phyloP scores from a whole-genome alignment of 2,329 filamentous ascomycete genomes.

The Thermomyces lanuginosus region DNA sequence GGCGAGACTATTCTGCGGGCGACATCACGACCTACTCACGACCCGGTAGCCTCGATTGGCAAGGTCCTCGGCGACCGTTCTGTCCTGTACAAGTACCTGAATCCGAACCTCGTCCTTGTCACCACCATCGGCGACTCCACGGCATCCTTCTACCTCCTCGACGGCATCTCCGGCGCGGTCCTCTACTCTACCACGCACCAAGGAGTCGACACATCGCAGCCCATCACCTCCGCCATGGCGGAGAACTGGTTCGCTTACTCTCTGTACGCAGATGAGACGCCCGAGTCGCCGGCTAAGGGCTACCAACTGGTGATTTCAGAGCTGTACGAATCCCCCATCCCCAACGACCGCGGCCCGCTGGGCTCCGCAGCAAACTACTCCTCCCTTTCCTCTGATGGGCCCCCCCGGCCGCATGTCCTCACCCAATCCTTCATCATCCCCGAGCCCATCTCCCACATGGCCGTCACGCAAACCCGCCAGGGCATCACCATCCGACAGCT shows the following conservation, averaged over 20 bases:
- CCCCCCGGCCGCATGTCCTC: slow-evolving; percentile 54
- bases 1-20: slow-evolving; percentile 54
- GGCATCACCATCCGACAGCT: slow-evolving; percentile 76
- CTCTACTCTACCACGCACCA: slow-evolving; percentile 54
- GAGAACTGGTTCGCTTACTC: slow-evolving; percentile 96
- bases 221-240: slow-evolving; percentile 60
- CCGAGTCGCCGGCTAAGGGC: slow-evolving; percentile 47
- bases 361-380: slow-evolving; percentile 58
- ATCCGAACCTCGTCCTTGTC: slow-evolving; percentile 67
- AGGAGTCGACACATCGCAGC: slow-evolving; percentile 56
- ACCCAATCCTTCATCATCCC: slow-evolving; percentile 69
- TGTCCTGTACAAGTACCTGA: slow-evolving; percentile 96
- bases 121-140: slow-evolving; percentile 48
- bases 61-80: slow-evolving; percentile 78
- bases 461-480: slow-evolving; percentile 78
- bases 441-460: slow-evolving; percentile 59
- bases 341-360: slow-evolving; percentile 73
- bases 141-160: slow-evolving; percentile 62
- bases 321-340: slow-evolving; percentile 68
- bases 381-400: slow-evolving; percentile 46
- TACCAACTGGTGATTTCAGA: slow-evolving; percentile 77
- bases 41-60: slow-evolving; percentile 87
- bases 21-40: slow-evolving; percentile 53
- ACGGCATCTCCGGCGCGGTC: slow-evolving; percentile 69
- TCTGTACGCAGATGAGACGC: slow-evolving; percentile 43